phyloP scores from a whole-genome alignment of 495 filamentous ascomycete species.

The Annulohypoxylon moriforme region DNA sequence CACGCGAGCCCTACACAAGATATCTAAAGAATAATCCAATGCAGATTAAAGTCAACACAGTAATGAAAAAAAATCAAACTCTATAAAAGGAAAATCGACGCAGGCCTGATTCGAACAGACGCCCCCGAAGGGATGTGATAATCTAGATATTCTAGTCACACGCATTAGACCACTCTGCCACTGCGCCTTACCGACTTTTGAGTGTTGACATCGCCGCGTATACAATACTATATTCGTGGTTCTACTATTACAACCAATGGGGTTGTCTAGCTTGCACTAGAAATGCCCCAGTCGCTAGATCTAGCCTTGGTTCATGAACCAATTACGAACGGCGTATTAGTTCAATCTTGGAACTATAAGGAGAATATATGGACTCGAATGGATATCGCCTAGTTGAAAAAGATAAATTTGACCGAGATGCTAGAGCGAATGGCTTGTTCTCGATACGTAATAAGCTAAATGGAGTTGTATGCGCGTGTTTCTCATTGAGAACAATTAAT shows the following conservation, averaged over 20 bases:
- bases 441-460: neutral
- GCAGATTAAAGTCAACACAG: neutral
- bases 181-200: neutral
- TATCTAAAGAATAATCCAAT: neutral
- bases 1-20: neutral
- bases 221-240: neutral
- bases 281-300: neutral
- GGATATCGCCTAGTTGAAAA: neutral
- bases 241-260: neutral
- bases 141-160: slow-evolving; percentile 3
- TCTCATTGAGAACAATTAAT: neutral
- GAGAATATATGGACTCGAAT: neutral
- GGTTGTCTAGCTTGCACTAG: neutral
- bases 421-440: neutral
- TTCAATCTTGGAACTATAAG: neutral
- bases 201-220: neutral
- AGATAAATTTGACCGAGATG: neutral
- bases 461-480: neutral
- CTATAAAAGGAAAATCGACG: neutral
- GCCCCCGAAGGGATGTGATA: slow-evolving; percentile 1
- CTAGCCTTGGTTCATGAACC: neutral
- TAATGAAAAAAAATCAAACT: neutral
- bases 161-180: slow-evolving; percentile 3
- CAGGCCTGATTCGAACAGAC: slow-evolving; percentile 3
- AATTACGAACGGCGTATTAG: neutral